Base-by-base conservation (phyloP, 805 yeast species). In the Kuraishia cidri region DNA sequence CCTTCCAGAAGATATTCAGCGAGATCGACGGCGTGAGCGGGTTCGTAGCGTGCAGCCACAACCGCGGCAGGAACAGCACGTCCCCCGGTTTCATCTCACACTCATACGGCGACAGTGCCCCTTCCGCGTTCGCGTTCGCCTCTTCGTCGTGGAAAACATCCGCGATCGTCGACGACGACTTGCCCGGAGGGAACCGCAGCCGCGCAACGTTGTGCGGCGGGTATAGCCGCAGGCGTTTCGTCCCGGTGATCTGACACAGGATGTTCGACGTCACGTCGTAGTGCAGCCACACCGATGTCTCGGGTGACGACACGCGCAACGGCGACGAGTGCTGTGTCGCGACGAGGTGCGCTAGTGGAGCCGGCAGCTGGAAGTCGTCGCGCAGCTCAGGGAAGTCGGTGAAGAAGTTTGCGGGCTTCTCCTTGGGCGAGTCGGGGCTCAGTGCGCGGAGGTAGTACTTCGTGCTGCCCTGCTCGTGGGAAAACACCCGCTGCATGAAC, bases 31-130 rank as follows among this genome's bases (percentile, higher is more conserved):
- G 45, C 4, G 34, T 31, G 10, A 44, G 29, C 3, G 58, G 52
- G n/a, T 36, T 37, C 9, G 58, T 53, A 15, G 64, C 61, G 37
- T 59, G 62, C 4, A 57, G 39, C 65, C 65, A 59, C 46, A 53
- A 40, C 4, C 62, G 37, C 7, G 65, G 65, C 21, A 58, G 47
- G 30, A 48, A 54, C 7, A 60, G 26, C 15, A 56, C 41, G 35
- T 60, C 66, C 5, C 65, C 63, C 2, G 64, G 58, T 10, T 42
- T 20, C 52, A 59, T 45, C 12, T 39, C 31, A 14, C 43, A 35
- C 32, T 56, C 61, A 19, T 41, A 35, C 4, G 63, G 59, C 16
- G 45, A 48, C 18, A 49, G 31, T 12, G 13, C 17, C 11, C 24
- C 24, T n/a, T n/a, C n/a, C 11, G 40, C 33, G 10, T 22, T 16